A percentile compares a stretch with the other conserved stretches of the same genome.
Conservation (phyloP, 495 filamentous ascomycete species). For the Neurospora pannonica region DNA sequence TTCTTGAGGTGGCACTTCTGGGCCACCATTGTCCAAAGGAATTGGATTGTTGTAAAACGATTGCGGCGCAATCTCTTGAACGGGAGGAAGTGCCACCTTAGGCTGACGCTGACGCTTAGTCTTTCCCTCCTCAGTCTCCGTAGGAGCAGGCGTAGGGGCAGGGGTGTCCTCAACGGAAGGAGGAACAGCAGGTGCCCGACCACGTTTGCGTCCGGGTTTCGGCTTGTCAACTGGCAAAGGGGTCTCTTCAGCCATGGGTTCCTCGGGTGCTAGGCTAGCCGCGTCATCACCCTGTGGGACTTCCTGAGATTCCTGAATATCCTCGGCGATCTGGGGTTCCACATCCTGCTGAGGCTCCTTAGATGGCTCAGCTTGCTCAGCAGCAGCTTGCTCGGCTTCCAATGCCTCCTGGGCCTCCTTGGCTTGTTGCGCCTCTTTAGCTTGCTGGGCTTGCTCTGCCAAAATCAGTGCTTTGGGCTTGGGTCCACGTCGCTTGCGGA, state of each 20-base stretch:
- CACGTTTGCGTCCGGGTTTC: slow-evolving; percentile 13
- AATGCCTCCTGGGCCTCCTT: not conserved
- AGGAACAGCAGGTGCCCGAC: slow-evolving; percentile 11
- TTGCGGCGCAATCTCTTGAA: slow-evolving; percentile 14
- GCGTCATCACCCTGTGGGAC: not conserved
- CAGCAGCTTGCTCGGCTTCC: not conserved
- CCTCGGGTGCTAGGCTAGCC: not conserved
- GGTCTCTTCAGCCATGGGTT: not conserved
- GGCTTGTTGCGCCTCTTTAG: not conserved
- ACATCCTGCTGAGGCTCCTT: not conserved
- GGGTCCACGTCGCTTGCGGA: slow-evolving; percentile 10
- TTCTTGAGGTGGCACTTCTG: slow-evolving; percentile 3
- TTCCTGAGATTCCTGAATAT: not conserved
- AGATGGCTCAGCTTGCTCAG: not conserved
- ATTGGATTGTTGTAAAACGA: slow-evolving; percentile 21
- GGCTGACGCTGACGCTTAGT: slow-evolving; percentile 14
- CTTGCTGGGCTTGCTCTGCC: not conserved
- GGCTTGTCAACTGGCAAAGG: not conserved
- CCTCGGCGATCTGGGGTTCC: not conserved
- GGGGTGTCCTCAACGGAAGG: not conserved
- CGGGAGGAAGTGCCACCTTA: not conserved
- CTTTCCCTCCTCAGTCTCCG: slow-evolving; percentile 10
- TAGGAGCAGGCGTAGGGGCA: not conserved
- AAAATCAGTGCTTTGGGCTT: not conserved
- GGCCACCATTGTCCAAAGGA: not conserved